These are phyloP conservation scores for Dactylonectria estremocensis DNA, from an alignment of 2,329 filamentous ascomycete species.

Conservation along the genomic window DNA sequence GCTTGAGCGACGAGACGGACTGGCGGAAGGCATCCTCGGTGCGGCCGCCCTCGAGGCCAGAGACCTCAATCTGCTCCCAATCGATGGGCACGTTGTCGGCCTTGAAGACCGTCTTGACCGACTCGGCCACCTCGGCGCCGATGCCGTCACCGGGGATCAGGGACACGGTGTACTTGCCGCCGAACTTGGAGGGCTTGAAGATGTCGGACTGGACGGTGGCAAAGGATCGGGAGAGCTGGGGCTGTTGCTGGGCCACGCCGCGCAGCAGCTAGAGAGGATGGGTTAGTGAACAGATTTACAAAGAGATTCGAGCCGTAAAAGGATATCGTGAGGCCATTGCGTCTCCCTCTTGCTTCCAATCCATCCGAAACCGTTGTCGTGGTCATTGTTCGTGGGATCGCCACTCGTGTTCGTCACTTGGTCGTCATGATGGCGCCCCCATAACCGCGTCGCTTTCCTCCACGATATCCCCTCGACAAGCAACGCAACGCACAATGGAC, in stretches of 20 bases:
- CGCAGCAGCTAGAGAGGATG: slow-evolving; percentile 64
- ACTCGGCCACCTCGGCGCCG: slow-evolving; percentile 97
- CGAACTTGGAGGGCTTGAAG: slow-evolving; percentile 99
- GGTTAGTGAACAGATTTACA: slow-evolving; percentile 42
- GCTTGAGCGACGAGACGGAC: slow-evolving; percentile 93
- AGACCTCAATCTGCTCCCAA: slow-evolving; percentile 98
- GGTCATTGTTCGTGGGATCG: background rate
- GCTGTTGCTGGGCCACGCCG: slow-evolving; percentile 64
- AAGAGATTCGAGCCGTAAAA: background rate
- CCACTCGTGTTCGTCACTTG: slow-evolving; percentile 13
- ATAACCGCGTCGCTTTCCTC: slow-evolving; percentile 6
- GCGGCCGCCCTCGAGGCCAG: slow-evolving; percentile 88
- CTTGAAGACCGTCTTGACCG: slow-evolving; percentile 99
- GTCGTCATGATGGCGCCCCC: slow-evolving; percentile 32
- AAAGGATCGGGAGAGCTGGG: slow-evolving; percentile 70
- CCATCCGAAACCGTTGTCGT: background rate
- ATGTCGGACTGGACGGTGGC: slow-evolving; percentile 94
- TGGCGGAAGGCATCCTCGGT: slow-evolving; percentile 97
- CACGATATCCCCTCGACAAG: background rate
- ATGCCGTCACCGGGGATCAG: slow-evolving; percentile 99
- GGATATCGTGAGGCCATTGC: slow-evolving; percentile 13
- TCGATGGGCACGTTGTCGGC: slow-evolving; percentile 98
- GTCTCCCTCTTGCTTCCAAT: background rate
- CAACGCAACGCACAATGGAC: slow-evolving; percentile 11
- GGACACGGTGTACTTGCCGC: slow-evolving; percentile 99